phyloP scores from a whole-genome alignment of 176 grass and related monocot genomes.

The Guadua angustifolia region DNA sequence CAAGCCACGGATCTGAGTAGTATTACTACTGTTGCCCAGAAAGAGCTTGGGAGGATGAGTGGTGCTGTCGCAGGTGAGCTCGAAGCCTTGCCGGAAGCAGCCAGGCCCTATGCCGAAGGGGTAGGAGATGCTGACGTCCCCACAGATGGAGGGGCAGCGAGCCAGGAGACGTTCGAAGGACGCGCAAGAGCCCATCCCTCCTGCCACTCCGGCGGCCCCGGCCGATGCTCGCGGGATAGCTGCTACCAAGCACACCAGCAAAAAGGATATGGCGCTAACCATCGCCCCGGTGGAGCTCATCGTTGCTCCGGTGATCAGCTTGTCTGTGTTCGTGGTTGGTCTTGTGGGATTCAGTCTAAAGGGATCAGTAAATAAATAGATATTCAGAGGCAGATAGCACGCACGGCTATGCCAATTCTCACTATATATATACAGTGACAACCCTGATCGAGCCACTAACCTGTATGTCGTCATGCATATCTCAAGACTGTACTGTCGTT shows the following conservation, averaged over 20 bases:
- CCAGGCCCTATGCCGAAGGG: conserved; percentile 24
- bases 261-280: not conserved
- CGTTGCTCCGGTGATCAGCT: no score
- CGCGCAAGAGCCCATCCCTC: not conserved
- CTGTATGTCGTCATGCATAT: no score
- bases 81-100: conserved; percentile 26
- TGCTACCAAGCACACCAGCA: not conserved
- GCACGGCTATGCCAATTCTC: no score
- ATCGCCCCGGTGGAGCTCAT: no score
- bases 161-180: not conserved
- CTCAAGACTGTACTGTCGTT: no score
- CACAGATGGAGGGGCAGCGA: conserved; percentile 24
- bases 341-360: no score
- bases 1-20: not conserved
- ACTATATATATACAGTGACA: no score
- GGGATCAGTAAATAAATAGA: no score
- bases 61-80: not conserved
- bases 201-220: not conserved
- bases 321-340: no score
- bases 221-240: not conserved
- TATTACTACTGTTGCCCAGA: not conserved
- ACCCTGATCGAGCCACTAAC: no score
- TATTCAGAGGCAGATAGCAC: no score
- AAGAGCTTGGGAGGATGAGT: not conserved
- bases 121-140: not conserved